These are phyloP conservation scores for Phytopythium delawarense DNA, from an alignment of 352 stramenopile genomes.

Conservation along the genomic window DNA sequence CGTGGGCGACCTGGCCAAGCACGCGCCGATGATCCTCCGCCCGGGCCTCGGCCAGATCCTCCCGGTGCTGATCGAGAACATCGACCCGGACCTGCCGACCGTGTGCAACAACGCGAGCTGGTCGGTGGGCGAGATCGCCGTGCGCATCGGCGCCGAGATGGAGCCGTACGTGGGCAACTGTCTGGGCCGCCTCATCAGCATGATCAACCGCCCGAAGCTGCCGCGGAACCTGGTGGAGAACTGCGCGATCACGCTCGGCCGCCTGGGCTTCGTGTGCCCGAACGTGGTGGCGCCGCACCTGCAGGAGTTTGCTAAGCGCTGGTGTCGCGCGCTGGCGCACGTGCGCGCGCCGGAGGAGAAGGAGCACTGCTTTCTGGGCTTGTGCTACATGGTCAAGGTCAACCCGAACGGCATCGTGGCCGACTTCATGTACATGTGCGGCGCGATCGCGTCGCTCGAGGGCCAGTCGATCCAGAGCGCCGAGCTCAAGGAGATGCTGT, in stretches of 20 bases:
- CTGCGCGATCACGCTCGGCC: conserved; percentile 87
- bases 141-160: conserved; percentile 83
- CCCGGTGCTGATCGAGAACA: conserved; percentile 85
- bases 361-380: conserved; percentile 86
- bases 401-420: conserved; percentile 86
- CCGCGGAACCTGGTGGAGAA: conserved; percentile 88
- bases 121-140: conserved; percentile 88
- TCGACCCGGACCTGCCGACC: conserved; percentile 81
- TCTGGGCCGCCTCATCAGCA: conserved; percentile 66
- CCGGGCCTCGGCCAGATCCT: conserved; percentile 75
- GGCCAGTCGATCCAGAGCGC: conserved; percentile 70
- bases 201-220: conserved; percentile 87
- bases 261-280: conserved; percentile 85
- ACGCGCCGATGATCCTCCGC: conserved; percentile 60
- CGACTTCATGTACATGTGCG: conserved; percentile 90
- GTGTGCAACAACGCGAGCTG: conserved; percentile 93
- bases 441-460: conserved; percentile 83
- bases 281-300: conserved; percentile 72
- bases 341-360: conserved; percentile 84
- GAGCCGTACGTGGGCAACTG: conserved; percentile 75
- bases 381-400: conserved; percentile 90
- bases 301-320: conserved; percentile 86
- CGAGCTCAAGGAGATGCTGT: conserved; percentile 83
- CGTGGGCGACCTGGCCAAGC: conserved; percentile 87
- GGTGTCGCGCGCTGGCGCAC: conserved; percentile 83